Evolutionary conservation across 306 rosid species (phyloP).

Genomic region (Gillenia trifoliata): DNA sequence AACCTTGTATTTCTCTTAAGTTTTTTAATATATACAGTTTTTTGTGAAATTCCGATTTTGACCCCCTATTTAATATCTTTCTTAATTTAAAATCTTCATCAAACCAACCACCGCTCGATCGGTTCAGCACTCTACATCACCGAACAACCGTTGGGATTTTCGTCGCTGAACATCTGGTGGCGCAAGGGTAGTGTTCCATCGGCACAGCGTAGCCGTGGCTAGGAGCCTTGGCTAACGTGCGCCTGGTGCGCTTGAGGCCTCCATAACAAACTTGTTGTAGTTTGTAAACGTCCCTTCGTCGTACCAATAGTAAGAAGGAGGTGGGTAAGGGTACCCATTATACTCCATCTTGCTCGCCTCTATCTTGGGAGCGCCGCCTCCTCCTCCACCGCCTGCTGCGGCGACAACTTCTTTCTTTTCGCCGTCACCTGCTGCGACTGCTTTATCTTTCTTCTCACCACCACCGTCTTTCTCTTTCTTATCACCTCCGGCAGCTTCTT

Average conservation of each 20-base stretch:
- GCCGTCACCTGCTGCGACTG: background rate
- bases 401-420: slow-evolving; percentile 10
- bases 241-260: slow-evolving; percentile 46
- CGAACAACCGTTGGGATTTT: slow-evolving; percentile 87
- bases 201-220: slow-evolving; percentile 31
- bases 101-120: background rate
- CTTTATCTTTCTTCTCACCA: slow-evolving; percentile 28
- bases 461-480: slow-evolving; percentile 23
- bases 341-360: slow-evolving; percentile 63
- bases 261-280: slow-evolving; percentile 33
- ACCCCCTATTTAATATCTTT: background rate
- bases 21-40: background rate
- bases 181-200: slow-evolving; percentile 15
- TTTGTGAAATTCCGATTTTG: background rate
- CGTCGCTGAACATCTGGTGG: slow-evolving; percentile 76
- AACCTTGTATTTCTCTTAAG: background rate
- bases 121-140: slow-evolving; percentile 48
- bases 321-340: slow-evolving; percentile 35
- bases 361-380: slow-evolving; percentile 12
- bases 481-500: slow-evolving; percentile 13
- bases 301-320: slow-evolving; percentile 31
- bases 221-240: slow-evolving; percentile 25
- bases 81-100: background rate
- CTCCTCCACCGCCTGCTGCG: background rate
- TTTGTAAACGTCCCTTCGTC: slow-evolving; percentile 29